Percentiles rank a stretch among this genome's conserved stretches.
phyloP scores from a whole-genome alignment of 2,329 filamentous ascomycete species.

The Pochonia chlamydosporia region DNA sequence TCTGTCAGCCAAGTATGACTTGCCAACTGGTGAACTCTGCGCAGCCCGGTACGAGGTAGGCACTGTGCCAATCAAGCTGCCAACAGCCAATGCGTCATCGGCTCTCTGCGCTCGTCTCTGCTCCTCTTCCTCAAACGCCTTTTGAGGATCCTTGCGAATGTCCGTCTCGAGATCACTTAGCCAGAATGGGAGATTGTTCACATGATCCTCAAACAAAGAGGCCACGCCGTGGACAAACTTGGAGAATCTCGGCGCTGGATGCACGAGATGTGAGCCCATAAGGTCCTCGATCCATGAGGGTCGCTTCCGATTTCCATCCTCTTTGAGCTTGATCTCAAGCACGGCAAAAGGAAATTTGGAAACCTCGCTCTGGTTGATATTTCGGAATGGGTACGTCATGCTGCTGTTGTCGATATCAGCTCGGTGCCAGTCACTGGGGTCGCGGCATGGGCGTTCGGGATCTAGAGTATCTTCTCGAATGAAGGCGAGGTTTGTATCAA shows the following conservation, averaged over 20 bases:
- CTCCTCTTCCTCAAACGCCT: constrained; percentile 87
- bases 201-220: constrained; percentile 87
- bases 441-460: constrained; percentile 75
- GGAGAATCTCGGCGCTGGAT: constrained; percentile 83
- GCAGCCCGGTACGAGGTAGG: constrained; percentile 50
- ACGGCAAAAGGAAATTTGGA: constrained; percentile 86
- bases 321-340: constrained; percentile 85
- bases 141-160: constrained; percentile 87
- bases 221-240: constrained; percentile 96
- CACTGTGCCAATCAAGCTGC: constrained; percentile 69
- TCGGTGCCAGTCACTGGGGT: constrained; percentile 86
- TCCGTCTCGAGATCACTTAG: constrained; percentile 85
- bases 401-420: constrained; percentile 77
- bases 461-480: constrained; percentile 78
- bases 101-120: constrained; percentile 73
- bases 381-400: constrained; percentile 82
- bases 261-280: constrained; percentile 87
- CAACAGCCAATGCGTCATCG: constrained; percentile 84
- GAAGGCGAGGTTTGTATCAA: constrained; percentile 88
- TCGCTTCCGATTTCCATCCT: constrained; percentile 58
- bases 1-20: constrained; percentile 56
- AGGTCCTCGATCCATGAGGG: constrained; percentile 86
- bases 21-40: constrained; percentile 61
- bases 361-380: constrained; percentile 86
- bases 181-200: constrained; percentile 97